phyloP scores from a whole-genome alignment of 140 eudicot species.

The Bidens hawaiensis region DNA sequence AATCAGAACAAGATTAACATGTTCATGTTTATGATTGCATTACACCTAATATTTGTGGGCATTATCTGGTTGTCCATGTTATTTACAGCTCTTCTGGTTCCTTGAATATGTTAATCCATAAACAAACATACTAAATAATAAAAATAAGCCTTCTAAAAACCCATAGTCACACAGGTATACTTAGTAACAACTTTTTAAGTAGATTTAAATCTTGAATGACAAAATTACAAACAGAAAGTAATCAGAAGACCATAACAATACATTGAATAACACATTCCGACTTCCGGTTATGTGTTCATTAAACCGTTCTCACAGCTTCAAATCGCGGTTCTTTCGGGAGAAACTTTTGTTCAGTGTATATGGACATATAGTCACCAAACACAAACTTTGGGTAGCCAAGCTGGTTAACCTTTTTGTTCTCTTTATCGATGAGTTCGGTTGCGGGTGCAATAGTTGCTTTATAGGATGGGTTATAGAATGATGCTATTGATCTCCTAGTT shows the following conservation, averaged over 20 bases:
- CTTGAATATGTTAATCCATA: background rate
- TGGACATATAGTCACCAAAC: background rate
- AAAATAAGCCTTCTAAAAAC: background rate
- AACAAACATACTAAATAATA: background rate
- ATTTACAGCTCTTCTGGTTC: slow-evolving; percentile 3
- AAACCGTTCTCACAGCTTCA: background rate
- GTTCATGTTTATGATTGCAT: slow-evolving; percentile 12
- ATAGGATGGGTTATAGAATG: slow-evolving; percentile 68
- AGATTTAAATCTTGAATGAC: slow-evolving; percentile 1
- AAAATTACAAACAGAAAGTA: background rate
- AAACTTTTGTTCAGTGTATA: background rate
- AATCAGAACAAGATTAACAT: slow-evolving; percentile 5
- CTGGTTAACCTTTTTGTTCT: slow-evolving; percentile 18
- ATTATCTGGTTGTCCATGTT: slow-evolving; percentile 26
- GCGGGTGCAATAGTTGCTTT: slow-evolving; percentile 65
- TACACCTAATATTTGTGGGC: background rate
- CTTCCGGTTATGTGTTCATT: too few relatives aligned
- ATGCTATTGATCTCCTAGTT: slow-evolving; percentile 70
- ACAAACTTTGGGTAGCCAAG: slow-evolving; percentile 19
- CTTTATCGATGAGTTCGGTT: slow-evolving; percentile 28
- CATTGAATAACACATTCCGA: background rate
- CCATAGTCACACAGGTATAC: background rate
- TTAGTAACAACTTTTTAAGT: background rate
- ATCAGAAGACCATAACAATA: background rate
- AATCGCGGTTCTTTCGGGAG: background rate